Conservation (phyloP, 192 early-diverging fungal species). For the Coemansia biformis region DNA sequence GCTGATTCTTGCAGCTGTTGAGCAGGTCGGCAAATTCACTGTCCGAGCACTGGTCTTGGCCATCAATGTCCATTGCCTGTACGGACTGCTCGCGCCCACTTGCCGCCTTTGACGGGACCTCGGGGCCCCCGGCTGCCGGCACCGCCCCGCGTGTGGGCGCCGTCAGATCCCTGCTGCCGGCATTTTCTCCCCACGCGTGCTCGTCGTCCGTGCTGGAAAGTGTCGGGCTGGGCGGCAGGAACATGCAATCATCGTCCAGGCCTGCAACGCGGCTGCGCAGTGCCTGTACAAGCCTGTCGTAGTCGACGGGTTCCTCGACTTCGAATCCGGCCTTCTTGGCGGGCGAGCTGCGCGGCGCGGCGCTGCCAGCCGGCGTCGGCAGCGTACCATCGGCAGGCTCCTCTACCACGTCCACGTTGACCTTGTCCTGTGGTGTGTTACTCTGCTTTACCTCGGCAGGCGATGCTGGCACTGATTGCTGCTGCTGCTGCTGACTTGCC, state of each 20-base stretch:
- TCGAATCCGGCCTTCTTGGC: slow-evolving; percentile 14
- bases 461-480: not conserved
- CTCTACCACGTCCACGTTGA: slow-evolving; percentile 19
- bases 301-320: slow-evolving; percentile 44
- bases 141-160: no score
- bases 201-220: slow-evolving; percentile 3
- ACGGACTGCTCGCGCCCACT: no score
- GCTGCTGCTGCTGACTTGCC: not conserved
- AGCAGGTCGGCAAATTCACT: slow-evolving; percentile 34
- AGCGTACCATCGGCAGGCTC: not conserved
- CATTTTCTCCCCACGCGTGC: no score
- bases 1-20: slow-evolving; percentile 34
- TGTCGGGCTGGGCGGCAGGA: slow-evolving; percentile 28
- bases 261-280: slow-evolving; percentile 31
- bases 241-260: slow-evolving; percentile 25
- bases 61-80: not conserved
- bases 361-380: not conserved
- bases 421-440: not conserved
- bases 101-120: no score
- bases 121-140: no score
- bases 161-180: no score
- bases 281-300: slow-evolving; percentile 18
- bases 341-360: slow-evolving; percentile 1
- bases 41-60: slow-evolving; percentile 10
- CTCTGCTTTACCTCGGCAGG: not conserved